Conservation (phyloP, 2,329 filamentous ascomycete genomes). For the Coleophoma eucalyptorum region DNA sequence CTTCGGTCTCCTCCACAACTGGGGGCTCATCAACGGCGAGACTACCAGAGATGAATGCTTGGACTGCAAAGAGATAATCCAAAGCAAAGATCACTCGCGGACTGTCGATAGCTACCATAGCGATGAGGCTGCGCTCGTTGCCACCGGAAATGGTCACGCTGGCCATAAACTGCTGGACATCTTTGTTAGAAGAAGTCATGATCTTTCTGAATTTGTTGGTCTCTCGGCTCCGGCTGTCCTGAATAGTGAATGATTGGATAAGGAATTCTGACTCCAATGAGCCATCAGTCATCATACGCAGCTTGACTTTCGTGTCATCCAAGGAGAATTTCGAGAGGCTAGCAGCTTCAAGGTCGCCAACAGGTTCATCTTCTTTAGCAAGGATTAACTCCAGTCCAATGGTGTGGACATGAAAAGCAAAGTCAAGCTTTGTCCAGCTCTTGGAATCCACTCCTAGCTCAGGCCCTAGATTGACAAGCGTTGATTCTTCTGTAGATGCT, state of each 20-base stretch:
- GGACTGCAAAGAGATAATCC: conserved; percentile 90
- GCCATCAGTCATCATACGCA: conserved; percentile 87
- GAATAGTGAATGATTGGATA: conserved; percentile 91
- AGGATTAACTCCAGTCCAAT: conserved; percentile 86
- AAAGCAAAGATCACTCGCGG: conserved; percentile 92
- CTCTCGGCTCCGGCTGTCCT: conserved; percentile 83
- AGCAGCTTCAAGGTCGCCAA: conserved; percentile 72
- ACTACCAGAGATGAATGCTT: conserved; percentile 75
- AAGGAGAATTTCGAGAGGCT: conserved; percentile 93
- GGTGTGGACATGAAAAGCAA: conserved; percentile 84
- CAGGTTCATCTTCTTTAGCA: conserved; percentile 69
- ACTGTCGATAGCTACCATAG: conserved; percentile 90
- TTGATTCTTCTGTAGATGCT: conserved; percentile 24
- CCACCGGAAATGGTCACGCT: conserved; percentile 90
- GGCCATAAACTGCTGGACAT: conserved; percentile 97
- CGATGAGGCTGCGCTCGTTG: conserved; percentile 76
- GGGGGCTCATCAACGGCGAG: conserved; percentile 59
- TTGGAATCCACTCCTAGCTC: conserved; percentile 67
- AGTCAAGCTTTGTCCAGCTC: conserved; percentile 88
- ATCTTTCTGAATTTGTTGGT: conserved; percentile 97
- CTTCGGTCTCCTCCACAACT: conserved; percentile 42
- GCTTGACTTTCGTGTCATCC: conserved; percentile 87
- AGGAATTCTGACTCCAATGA: conserved; percentile 90
- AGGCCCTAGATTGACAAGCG: conserved; percentile 55
- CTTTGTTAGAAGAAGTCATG: conserved; percentile 94